phyloP scores from a whole-genome alignment of 805 yeast species.

The Pichia manshurica region DNA sequence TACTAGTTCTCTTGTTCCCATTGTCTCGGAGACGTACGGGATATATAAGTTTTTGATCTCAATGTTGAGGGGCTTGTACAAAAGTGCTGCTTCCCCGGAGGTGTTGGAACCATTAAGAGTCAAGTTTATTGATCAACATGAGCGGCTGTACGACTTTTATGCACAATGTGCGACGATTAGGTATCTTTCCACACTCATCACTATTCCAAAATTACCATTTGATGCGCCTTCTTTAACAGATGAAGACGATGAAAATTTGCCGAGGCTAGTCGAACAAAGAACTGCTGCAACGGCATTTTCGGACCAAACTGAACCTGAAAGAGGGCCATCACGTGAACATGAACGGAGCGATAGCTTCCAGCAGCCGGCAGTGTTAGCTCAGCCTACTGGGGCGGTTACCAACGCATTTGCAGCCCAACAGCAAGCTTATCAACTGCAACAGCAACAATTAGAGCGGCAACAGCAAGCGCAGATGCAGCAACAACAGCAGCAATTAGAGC shows the following conservation, averaged over 20 bases:
- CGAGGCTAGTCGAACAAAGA: constrained; percentile 24
- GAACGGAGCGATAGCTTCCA: too few species aligned
- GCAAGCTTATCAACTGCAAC: constrained; percentile 51
- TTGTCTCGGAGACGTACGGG: constrained; percentile 88
- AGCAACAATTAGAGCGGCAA: constrained; percentile 53
- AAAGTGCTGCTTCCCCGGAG: constrained; percentile 65
- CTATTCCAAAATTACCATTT: constrained; percentile 62
- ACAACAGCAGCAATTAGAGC: constrained; percentile 62
- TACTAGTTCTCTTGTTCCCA: constrained; percentile 81
- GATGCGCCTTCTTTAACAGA: constrained; percentile 55
- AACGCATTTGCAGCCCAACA: constrained; percentile 43
- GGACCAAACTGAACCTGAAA: too few species aligned
- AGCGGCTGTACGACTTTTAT: constrained; percentile 71
- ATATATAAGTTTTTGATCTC: constrained; percentile 83
- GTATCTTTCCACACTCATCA: constrained; percentile 72
- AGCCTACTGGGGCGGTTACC: constrained; percentile 46
- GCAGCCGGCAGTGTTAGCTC: constrained; percentile 40
- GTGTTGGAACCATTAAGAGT: constrained; percentile 70
- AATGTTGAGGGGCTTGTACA: constrained; percentile 84
- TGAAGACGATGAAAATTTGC: constrained; percentile 38
- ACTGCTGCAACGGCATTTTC: constrained; percentile 18
- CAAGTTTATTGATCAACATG: constrained; percentile 65
- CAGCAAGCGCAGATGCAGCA: constrained; percentile 58
- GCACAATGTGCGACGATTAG: constrained; percentile 85
- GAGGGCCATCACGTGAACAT: too few species aligned